These are phyloP conservation scores for Trichoderma endophyticum DNA, from an alignment of 2,329 filamentous ascomycete species.

Conservation along the genomic window DNA sequence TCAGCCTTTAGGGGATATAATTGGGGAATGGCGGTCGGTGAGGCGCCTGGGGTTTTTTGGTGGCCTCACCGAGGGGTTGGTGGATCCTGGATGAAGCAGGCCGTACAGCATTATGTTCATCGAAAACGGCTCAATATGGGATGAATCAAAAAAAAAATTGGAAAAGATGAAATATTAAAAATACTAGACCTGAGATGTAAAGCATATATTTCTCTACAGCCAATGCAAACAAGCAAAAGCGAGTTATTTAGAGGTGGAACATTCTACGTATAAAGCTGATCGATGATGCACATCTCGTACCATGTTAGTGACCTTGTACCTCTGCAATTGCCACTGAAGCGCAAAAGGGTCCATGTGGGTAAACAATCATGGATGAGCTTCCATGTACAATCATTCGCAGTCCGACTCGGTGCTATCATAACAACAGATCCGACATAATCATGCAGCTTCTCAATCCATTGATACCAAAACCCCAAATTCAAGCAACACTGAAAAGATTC, in stretches of 20 bases:
- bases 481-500: neutral
- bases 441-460: neutral
- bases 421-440: too few species aligned
- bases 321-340: neutral
- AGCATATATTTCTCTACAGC: neutral
- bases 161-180: too few species aligned
- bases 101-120: neutral
- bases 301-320: neutral
- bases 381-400: neutral
- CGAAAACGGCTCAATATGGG: neutral
- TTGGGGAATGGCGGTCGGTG: constrained; percentile 1
- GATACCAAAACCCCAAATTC: neutral
- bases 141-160: neutral
- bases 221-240: neutral
- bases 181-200: too few species aligned
- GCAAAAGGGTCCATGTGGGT: neutral
- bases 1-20: constrained; percentile 14
- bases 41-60: neutral
- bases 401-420: too few species aligned
- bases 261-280: neutral
- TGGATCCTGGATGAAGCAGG: neutral
- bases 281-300: neutral
- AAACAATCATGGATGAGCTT: neutral
- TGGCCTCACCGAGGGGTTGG: neutral
- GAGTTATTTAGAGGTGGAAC: neutral